Conservation (phyloP, 1,139 yeast genomes). For the Candida buenavistaensis region DNA sequence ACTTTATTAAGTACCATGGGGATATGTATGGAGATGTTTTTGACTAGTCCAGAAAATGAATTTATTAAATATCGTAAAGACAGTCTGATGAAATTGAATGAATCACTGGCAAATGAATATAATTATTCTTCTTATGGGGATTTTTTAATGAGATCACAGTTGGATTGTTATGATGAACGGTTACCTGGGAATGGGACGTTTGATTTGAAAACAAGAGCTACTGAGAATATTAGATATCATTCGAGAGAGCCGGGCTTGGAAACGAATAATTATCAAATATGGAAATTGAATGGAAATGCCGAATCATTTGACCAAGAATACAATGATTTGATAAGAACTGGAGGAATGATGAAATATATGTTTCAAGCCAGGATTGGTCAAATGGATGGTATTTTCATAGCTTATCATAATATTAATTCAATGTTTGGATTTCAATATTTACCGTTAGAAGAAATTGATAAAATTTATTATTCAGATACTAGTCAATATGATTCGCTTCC, state of each 20-base stretch:
- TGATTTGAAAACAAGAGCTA: conserved; percentile 91
- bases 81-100: conserved; percentile 12
- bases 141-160: conserved; percentile 84
- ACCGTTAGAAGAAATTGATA: conserved; percentile 72
- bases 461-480: conserved; percentile 27
- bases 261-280: conserved; percentile 60
- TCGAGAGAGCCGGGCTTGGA: conserved; percentile 57
- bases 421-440: conserved; percentile 91
- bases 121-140: conserved; percentile 72
- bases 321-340: conserved; percentile 70
- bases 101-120: conserved; percentile 38
- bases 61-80: conserved; percentile 31
- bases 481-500: conserved; percentile 15
- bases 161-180: conserved; percentile 76
- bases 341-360: conserved; percentile 77
- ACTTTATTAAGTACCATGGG: conserved; percentile 78
- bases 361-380: conserved; percentile 93
- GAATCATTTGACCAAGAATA: conserved; percentile 83
- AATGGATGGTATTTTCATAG: conserved; percentile 95
- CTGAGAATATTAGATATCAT: conserved; percentile 81
- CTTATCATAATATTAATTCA: conserved; percentile 79
- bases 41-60: conserved; percentile 57
- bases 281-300: conserved; percentile 57
- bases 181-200: conserved; percentile 91
- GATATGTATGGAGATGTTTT: conserved; percentile 69